Evolutionary conservation across 768 basidiomycete species (phyloP).

Genomic region (Mycena capillaripes): DNA sequence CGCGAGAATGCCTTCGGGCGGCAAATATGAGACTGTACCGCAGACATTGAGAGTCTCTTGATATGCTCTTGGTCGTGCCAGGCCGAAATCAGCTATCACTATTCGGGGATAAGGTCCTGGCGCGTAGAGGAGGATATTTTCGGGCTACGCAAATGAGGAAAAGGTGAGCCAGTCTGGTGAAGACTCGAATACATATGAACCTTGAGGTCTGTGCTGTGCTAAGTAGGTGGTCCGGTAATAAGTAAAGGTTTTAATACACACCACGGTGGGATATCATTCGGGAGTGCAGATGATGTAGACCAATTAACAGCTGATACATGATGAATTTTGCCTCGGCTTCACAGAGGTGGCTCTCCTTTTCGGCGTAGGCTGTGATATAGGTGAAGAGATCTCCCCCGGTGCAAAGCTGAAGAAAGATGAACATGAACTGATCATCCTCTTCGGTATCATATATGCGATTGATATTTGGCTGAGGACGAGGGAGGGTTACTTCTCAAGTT

Average conservation of each 20-base stretch:
- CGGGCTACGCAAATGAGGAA: conserved; percentile 66
- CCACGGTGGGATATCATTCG: conserved; percentile 85
- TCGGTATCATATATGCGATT: conserved; percentile 83
- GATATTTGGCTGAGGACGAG: conserved; percentile 75
- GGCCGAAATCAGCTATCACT: conserved; percentile 89
- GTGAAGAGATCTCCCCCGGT: conserved; percentile 92
- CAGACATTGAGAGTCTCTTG: conserved; percentile 90
- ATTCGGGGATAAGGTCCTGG: conserved; percentile 91
- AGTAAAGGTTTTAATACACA: conserved; percentile 45
- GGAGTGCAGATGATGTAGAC: conserved; percentile 78
- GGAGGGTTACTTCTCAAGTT: no score
- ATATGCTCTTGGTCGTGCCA: conserved; percentile 82
- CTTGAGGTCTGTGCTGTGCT: conserved; percentile 68
- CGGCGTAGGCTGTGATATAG: conserved; percentile 77
- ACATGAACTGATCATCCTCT: conserved; percentile 71
- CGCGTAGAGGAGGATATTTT: conserved; percentile 83
- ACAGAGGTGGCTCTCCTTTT: conserved; percentile 65
- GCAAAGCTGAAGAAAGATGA: conserved; percentile 86
- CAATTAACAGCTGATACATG: conserved; percentile 84
- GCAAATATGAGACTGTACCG: conserved; percentile 89
- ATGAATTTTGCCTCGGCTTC: conserved; percentile 90
- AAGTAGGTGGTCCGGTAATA: not conserved
- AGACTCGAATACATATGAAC: conserved; percentile 45
- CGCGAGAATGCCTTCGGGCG: conserved; percentile 87
- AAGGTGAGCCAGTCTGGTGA: no score